Evolutionary conservation across 2,329 filamentous ascomycete species (phyloP).

Genomic region (Fusarium udum): DNA sequence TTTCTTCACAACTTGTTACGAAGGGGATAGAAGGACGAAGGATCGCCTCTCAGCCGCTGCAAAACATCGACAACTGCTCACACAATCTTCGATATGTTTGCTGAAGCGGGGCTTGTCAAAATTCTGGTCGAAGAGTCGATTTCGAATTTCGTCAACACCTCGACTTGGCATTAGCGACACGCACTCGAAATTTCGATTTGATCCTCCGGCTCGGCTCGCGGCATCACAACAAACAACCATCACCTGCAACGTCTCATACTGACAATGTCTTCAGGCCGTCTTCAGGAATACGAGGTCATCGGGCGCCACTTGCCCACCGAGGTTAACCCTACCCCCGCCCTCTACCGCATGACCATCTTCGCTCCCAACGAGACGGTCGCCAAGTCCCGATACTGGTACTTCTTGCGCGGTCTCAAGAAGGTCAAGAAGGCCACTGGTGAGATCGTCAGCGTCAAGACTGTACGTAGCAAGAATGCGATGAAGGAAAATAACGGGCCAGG

Average conservation of each 20-base stretch:
- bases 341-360: constrained; percentile 99
- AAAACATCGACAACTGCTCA: background rate
- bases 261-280: constrained; percentile 77
- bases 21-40: background rate
- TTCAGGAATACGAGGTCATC: constrained; percentile 99
- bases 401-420: constrained; percentile 98
- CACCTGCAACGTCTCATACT: constrained; percentile 41
- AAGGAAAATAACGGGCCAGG: background rate
- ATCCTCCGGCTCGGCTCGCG: constrained; percentile 20
- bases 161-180: background rate
- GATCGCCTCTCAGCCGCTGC: background rate
- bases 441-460: constrained; percentile 96
- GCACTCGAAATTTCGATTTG: constrained; percentile 10
- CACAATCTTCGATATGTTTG: background rate
- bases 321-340: constrained; percentile 94
- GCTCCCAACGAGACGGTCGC: constrained; percentile 97
- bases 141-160: constrained; percentile 22
- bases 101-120: background rate
- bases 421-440: constrained; percentile 99
- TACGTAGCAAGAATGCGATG: constrained; percentile 60
- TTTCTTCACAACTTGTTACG: constrained; percentile 10
- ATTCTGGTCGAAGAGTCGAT: background rate
- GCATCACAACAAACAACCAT: constrained; percentile 14
- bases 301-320: constrained; percentile 99
- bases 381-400: constrained; percentile 99